These are phyloP conservation scores for Cochlearia excelsa DNA, from an alignment of 345 rosid genomes.

Conservation along the genomic window DNA sequence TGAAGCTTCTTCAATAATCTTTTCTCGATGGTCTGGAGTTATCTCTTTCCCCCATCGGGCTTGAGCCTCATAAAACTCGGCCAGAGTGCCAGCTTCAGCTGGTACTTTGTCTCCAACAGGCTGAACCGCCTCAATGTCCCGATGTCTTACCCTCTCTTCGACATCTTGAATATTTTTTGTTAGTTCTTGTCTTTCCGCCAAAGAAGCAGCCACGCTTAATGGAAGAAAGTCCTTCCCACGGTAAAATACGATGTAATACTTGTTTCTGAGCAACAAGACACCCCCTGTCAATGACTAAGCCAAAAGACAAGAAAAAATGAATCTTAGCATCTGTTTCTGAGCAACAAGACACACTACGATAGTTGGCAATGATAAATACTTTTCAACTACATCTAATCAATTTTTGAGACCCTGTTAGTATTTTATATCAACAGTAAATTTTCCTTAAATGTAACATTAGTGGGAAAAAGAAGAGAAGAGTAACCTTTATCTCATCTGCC, in stretches of 20 bases:
- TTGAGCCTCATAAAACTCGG: constrained; percentile 98
- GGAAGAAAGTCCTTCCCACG: constrained; percentile 99
- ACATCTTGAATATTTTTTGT: constrained; percentile 75
- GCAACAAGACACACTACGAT: no score
- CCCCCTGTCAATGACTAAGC: constrained; percentile 85
- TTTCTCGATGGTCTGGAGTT: constrained; percentile 73
- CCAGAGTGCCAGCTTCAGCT: constrained; percentile 83
- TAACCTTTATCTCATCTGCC: constrained; percentile 94
- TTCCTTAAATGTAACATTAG: constrained; percentile 3
- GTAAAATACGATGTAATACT: constrained; percentile 84
- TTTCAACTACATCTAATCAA: constrained; percentile 6
- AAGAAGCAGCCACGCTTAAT: constrained; percentile 70
- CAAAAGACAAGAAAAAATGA: constrained; percentile 14
- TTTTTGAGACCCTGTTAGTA: no score
- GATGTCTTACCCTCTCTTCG: constrained; percentile 68
- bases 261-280: constrained; percentile 85
- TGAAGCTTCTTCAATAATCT: constrained; percentile 87
- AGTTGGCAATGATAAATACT: background rate
- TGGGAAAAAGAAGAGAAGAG: constrained; percentile 12
- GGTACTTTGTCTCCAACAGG: constrained; percentile 50
- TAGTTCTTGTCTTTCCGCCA: constrained; percentile 78
- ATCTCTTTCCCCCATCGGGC: constrained; percentile 86
- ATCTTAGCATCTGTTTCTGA: constrained; percentile 2
- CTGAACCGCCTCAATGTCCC: constrained; percentile 45
- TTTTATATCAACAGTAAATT: background rate